Conservation (phyloP, 805 yeast genomes). For the Nakazawaea ambrosiae region DNA sequence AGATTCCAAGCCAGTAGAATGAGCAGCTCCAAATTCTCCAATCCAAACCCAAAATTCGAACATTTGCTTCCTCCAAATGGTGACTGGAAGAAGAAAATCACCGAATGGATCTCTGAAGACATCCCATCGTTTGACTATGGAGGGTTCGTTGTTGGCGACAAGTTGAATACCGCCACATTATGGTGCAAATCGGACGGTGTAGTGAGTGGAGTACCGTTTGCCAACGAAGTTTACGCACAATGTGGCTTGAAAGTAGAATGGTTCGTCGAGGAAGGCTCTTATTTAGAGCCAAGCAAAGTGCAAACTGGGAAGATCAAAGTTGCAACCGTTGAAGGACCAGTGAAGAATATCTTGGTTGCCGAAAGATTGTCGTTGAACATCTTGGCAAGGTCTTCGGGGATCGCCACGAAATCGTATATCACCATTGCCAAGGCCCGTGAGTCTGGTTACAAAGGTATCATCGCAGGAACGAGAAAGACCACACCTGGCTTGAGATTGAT, state of each 20-base stretch:
- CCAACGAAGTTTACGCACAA: slow-evolving; percentile 74
- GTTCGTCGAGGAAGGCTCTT: slow-evolving; percentile 66
- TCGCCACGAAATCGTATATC: slow-evolving; percentile 66
- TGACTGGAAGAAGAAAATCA: slow-evolving; percentile 73
- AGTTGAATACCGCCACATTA: slow-evolving; percentile 61
- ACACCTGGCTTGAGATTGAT: slow-evolving; percentile 88
- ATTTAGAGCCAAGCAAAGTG: slow-evolving; percentile 32
- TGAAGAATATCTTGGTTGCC: slow-evolving; percentile 68
- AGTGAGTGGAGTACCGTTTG: slow-evolving; percentile 84
- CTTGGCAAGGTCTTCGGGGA: slow-evolving; percentile 77
- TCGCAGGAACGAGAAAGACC: slow-evolving; percentile 96
- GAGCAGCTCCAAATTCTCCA: slow-evolving; percentile 14
- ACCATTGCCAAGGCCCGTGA: slow-evolving; percentile 56
- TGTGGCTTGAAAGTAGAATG: slow-evolving; percentile 68
- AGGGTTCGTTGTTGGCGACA: slow-evolving; percentile 88
- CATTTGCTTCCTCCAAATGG: slow-evolving; percentile 71
- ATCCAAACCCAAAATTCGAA: slow-evolving; percentile 28
- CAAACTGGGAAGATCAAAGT: slow-evolving; percentile 54
- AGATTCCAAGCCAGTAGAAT: no score
- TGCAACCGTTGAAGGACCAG: slow-evolving; percentile 77
- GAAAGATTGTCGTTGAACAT: slow-evolving; percentile 84
- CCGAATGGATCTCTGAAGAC: slow-evolving; percentile 76
- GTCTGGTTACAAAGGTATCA: slow-evolving; percentile 69
- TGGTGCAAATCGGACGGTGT: slow-evolving; percentile 79
- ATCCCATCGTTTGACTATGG: slow-evolving; percentile 94